A percentile compares a stretch with the other conserved stretches of the same genome.
Conservation (phyloP, 192 early-diverging fungal species). For the Coemansia erecta region DNA sequence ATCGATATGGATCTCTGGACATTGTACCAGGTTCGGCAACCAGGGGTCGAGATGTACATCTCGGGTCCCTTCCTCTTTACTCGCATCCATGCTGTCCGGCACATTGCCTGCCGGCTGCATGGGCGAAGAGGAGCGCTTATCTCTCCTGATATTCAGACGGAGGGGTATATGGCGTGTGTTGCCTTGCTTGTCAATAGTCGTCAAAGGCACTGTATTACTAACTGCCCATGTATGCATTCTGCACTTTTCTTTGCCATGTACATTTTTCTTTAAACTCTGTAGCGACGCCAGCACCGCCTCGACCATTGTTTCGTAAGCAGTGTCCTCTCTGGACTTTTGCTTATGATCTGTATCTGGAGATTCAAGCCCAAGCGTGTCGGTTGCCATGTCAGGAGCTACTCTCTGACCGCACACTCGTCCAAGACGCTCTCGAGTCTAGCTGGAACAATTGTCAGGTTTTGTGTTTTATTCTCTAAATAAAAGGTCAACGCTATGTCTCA, state of each 20-base stretch:
- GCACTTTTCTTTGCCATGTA: constrained; percentile 14
- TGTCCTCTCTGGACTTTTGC: background rate
- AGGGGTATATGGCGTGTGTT: constrained; percentile 12
- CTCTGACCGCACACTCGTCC: too few relatives aligned
- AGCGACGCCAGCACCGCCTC: constrained; percentile 81
- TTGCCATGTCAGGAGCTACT: too few relatives aligned
- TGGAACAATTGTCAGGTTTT: too few relatives aligned
- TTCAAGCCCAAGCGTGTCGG: too few relatives aligned
- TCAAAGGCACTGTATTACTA: constrained; percentile 21
- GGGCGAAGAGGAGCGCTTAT: constrained; percentile 24
- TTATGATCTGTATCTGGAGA: background rate
- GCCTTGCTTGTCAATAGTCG: constrained; percentile 51
- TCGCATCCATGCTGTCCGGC: constrained; percentile 2
- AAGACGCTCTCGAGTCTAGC: too few relatives aligned
- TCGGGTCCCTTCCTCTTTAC: constrained; percentile 12
- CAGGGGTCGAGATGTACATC: constrained; percentile 1
- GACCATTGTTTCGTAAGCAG: constrained; percentile 74
- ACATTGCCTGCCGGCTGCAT: background rate
- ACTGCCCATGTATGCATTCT: constrained; percentile 4
- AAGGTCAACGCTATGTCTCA: too few relatives aligned
- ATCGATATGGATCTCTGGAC: constrained; percentile 46
- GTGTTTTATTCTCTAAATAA: too few relatives aligned
- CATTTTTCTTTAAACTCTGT: constrained; percentile 30
- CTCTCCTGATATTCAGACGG: background rate
- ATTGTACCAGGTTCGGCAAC: constrained; percentile 36